Evolutionary conservation across 768 basidiomycete genomes (phyloP), one percentile per base, ranked within the genome.

Genomic region (Lentinula sp.): DNA sequence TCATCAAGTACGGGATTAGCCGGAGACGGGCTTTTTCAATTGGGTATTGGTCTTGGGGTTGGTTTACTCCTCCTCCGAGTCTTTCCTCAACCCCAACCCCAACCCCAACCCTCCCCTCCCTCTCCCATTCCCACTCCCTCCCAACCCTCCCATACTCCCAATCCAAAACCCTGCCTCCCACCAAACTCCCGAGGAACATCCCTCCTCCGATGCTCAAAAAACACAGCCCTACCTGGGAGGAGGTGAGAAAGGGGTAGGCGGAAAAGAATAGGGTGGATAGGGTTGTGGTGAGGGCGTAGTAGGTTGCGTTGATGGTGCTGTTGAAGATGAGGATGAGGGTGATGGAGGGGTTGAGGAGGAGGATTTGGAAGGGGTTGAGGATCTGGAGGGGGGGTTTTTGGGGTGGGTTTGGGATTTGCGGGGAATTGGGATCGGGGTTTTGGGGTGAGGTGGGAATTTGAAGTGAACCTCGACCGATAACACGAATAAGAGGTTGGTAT

Each of bases 201-300:
- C 85, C 86, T 21, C 76, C 73, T 3, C 85, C 86, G 42, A 82
- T 77, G 2, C 80, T 76, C 63, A 87, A 70, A 72, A 81, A 88
- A 67, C 84, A 85, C 5, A 87, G 70, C 4, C 86, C 86, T 23
- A 83, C 73, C 21, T 80, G 71, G n/a, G 77, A 74, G 59, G 83
- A 75, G 61, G 60, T 72, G 15, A 84, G 70, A 49, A 67, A 72
- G 1, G 78, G 70, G 61, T 85, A 84, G 1, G 70, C 70, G 2
- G 69, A 60, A 59, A 73, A 70, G 67, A 84, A 78, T 1, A 79
- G 71, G 9, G 76, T 74, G 1, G 81, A 75, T 31, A 78, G 74
- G 21, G 74, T 76, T 1, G 80, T 73, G 1, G 72, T 78, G 39
- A 78, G 72, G 61, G 70, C 72, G 60, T 79, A 79, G 66, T 78